Base-by-base conservation (phyloP, 257 asterid species). In the Solanum pimpinellifolium region DNA sequence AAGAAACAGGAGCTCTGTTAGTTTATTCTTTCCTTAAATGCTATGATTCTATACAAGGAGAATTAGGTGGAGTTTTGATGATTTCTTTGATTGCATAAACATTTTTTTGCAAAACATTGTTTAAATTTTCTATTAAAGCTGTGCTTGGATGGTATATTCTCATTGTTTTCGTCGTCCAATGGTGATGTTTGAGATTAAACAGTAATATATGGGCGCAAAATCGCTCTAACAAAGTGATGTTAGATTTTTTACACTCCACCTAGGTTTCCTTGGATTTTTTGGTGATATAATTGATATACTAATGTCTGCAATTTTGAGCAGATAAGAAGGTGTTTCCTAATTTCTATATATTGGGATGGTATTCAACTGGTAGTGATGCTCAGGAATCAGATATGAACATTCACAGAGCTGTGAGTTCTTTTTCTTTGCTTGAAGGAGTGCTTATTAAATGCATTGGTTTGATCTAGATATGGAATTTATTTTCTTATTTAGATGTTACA, bases 251-350 rank as follows among this genome's bases (percentile, higher is more conserved):
- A 13, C 47, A 4, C 47, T 35, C 47, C 49, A 35, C 29, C 47
- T 73, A 73, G 20, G 80, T 73, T 35, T 73, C 15, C 47, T 1
- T 73, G 83, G 9, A 8, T 77, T 7, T 42, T 44, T 42, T 25
- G 37, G 9, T 77, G 9, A 42, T 77, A 77, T 7, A 42, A 8
- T 25, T 77, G 62, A 44, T 42, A 76, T 42, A 44, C 62, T 77
- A 8, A 14, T 77, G 23, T 8, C 44, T 62, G 60, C 83, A 44
- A 86, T 20, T 86, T 89, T 86, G 92, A 81, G 89, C 96, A 97
- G 99, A 94, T 93, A 95, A 97, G 94, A 97, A 97, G 93, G 98
- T 97, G 89, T 97, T 95, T 86, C 98, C 99, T 5, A 92, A 95
- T 85, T 95, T 94, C 88, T 97, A 97, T 86, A 90, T 97, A 29